Evolutionary conservation across 208 protist genomes (phyloP), one percentile per base, ranked within the genome.

Genomic region (Balamuthia mandrillaris): DNA sequence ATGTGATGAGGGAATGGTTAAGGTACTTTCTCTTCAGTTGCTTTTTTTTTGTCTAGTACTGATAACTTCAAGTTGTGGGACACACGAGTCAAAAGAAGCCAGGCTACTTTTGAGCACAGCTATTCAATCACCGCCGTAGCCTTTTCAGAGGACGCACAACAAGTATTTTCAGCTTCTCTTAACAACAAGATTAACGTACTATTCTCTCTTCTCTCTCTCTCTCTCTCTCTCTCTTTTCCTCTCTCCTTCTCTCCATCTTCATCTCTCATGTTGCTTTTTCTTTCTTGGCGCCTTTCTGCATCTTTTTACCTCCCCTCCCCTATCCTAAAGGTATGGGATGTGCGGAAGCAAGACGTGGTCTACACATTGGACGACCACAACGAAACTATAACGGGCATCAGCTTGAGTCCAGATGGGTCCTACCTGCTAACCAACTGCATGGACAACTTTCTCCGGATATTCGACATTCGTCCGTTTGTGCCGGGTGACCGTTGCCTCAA

Each of bases 391-490:
- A 94, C 91, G 0, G 54, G 51, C 3, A 24, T 93, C 5, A 35
- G 29, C 0, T 47, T 95, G 0, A 89, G 74, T 14, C 89, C 86
- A 12, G 90, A 95, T 44, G 93, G 93, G n/a, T 14, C 65, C 1
- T 87, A 92, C 54, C 51, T 95, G 0, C 82, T 95, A 24, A 88
- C 87, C 0, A 94, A 94, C 24, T 52, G 92, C 7, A 95, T 95
- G 93, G 93, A 95, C 63, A 93, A 93, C 31, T 87, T 77, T 4
- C 2, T 95, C 1, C 74, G 75, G 60, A 79, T 90, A 29, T 94
- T 86, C 65, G 93, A 95, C 65, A 72, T 95, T 14, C 83, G 89
- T 21, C 92, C 92, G 3, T 94, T 79, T 77, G 70, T 81, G 1
- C 51, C 68, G 6, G 49, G 41, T 0, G 85, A 87, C 29, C 61